A percentile compares a stretch with the other conserved stretches of the same genome.
These are phyloP conservation scores for Cryptococcus deneoformans DNA, from an alignment of 1,284 basidiomycete species.

Conservation along the genomic window DNA sequence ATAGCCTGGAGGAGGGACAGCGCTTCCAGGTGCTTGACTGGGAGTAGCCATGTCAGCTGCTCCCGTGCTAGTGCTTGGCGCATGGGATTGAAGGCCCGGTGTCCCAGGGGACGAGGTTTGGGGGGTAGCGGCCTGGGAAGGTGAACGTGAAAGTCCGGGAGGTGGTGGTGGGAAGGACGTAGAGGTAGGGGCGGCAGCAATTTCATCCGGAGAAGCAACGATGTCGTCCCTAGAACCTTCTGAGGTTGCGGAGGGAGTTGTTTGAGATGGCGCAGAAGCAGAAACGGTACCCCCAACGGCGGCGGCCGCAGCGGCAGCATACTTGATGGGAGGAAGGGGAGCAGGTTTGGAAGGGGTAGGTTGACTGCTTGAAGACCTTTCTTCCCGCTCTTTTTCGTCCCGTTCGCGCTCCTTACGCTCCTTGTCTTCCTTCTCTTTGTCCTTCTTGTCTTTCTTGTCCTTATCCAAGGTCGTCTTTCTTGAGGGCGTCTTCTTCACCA, in stretches of 20 bases:
- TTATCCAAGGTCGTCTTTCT: conserved; percentile 28
- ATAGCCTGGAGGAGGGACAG: background rate
- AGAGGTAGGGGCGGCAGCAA: background rate
- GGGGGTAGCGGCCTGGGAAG: background rate
- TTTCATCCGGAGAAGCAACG: conserved; percentile 7
- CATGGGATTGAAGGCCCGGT: background rate
- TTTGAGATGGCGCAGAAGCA: conserved; percentile 20
- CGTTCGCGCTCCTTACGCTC: background rate
- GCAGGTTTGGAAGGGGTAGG: conserved; percentile 47
- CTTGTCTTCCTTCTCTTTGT: background rate
- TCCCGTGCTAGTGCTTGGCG: background rate
- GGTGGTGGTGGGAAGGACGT: conserved; percentile 51
- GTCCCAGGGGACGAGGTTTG: background rate
- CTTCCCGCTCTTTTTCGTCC: conserved; percentile 8
- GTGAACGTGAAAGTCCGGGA: conserved; percentile 41
- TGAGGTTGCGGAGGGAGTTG: conserved; percentile 50
- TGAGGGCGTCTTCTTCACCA: conserved; percentile 31
- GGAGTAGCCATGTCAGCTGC: background rate
- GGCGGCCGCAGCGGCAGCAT: conserved; percentile 87
- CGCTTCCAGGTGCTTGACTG: background rate
- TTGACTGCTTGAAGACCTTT: conserved; percentile 3
- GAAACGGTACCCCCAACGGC: conserved; percentile 56
- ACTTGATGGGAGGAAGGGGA: conserved; percentile 73
- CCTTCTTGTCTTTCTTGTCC: background rate
- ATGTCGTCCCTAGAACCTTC: conserved; percentile 42